Conservation (phyloP, 352 stramenopile species). For the Globisporangium mamillatum region DNA sequence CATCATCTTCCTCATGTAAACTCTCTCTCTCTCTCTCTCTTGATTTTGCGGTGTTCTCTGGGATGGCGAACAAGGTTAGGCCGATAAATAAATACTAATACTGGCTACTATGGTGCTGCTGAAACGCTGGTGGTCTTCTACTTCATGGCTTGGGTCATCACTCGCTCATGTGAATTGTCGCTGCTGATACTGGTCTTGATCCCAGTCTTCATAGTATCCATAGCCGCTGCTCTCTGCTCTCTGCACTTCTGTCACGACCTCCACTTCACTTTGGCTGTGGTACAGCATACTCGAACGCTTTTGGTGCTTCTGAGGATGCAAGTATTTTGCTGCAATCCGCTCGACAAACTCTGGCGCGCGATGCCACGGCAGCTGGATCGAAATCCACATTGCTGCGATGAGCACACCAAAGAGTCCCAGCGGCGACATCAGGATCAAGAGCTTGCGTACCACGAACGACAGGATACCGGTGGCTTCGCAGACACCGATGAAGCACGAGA, state of each 20-base stretch:
- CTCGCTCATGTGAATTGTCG: not conserved
- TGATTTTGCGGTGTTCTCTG: not conserved
- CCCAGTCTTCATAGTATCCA: not conserved
- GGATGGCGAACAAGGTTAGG: not conserved
- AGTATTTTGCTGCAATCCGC: not conserved
- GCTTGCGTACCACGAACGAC: constrained; percentile 15
- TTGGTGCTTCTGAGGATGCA: constrained; percentile 8
- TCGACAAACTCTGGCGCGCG: constrained; percentile 17
- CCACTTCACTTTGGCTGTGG: constrained; percentile 3
- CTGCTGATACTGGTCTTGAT: constrained; percentile 2
- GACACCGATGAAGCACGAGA: constrained; percentile 27
- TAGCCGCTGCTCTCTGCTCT: not conserved
- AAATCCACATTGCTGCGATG: constrained; percentile 38
- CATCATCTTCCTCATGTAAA: constrained; percentile 5
- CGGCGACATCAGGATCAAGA: constrained; percentile 28
- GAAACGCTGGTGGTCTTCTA: not conserved
- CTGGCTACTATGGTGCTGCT: not conserved
- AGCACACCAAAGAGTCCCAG: constrained; percentile 30
- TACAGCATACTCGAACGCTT: constrained; percentile 12
- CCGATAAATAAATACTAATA: constrained; percentile 10
- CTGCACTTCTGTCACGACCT: constrained; percentile 11
- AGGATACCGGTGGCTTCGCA: constrained; percentile 27
- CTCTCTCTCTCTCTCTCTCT: not conserved
- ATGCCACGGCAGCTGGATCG: constrained; percentile 46
- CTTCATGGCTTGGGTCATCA: not conserved